phyloP scores from a whole-genome alignment of 306 rosid species.

The Sicyos edulis region DNA sequence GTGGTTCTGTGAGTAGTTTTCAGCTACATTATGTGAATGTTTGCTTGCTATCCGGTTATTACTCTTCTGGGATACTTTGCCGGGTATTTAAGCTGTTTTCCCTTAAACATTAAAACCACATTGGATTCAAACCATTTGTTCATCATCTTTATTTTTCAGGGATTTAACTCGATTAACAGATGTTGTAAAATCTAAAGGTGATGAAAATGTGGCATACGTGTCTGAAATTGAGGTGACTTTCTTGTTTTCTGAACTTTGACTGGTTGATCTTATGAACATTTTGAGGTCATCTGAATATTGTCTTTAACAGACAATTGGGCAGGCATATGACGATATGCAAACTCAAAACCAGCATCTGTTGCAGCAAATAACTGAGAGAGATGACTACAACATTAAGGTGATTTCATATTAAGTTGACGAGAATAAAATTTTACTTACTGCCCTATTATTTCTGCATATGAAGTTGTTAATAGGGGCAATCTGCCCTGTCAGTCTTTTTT shows the following conservation, averaged over 20 bases:
- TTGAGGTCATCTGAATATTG: slow-evolving; percentile 9
- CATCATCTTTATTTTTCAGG: slow-evolving; percentile 43
- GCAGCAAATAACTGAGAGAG: slow-evolving; percentile 96
- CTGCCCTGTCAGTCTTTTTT: background rate
- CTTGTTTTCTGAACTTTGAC: slow-evolving; percentile 21
- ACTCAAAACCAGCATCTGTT: slow-evolving; percentile 92
- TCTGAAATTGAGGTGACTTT: slow-evolving; percentile 90
- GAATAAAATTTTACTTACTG: background rate
- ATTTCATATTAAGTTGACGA: background rate
- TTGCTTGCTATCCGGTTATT: background rate
- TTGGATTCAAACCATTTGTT: background rate
- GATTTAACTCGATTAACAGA: slow-evolving; percentile 43
- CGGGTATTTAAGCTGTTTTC: background rate
- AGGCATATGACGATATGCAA: slow-evolving; percentile 96
- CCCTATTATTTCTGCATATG: background rate
- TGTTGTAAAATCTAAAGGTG: slow-evolving; percentile 66
- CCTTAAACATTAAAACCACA: background rate
- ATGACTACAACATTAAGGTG: slow-evolving; percentile 97
- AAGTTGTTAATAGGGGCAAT: background rate
- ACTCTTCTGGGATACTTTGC: background rate
- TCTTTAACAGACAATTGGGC: slow-evolving; percentile 73
- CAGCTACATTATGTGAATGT: background rate
- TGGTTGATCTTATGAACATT: slow-evolving; percentile 9
- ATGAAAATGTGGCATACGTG: slow-evolving; percentile 81
- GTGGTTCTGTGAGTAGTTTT: background rate